phyloP scores from a whole-genome alignment of 495 filamentous ascomycete species.

The Penicillium coffeae region DNA sequence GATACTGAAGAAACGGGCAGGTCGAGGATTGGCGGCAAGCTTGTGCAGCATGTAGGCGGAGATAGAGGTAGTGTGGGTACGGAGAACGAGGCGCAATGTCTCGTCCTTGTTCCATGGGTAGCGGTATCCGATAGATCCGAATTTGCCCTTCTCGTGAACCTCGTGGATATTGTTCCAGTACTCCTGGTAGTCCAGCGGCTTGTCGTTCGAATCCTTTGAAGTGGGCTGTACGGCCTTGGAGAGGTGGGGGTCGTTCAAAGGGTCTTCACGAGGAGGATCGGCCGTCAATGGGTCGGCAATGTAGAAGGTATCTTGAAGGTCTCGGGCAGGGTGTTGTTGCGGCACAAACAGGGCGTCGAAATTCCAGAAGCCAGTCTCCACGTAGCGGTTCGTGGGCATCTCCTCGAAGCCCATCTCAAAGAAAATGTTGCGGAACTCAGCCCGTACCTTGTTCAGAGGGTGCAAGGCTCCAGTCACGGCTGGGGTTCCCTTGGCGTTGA shows the following conservation, averaged over 20 bases:
- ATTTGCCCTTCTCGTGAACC: slow-evolving; percentile 83
- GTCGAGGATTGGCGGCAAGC: slow-evolving; percentile 72
- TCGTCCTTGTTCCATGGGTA: slow-evolving; percentile 92
- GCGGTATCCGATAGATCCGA: slow-evolving; percentile 89
- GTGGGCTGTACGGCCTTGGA: slow-evolving; percentile 30
- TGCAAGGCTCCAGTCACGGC: slow-evolving; percentile 83
- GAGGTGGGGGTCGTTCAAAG: slow-evolving; percentile 38
- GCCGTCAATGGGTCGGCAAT: slow-evolving; percentile 81
- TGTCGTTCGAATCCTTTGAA: slow-evolving; percentile 32
- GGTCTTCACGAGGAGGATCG: slow-evolving; percentile 72
- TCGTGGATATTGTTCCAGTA: slow-evolving; percentile 84
- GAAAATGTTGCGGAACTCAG: slow-evolving; percentile 95
- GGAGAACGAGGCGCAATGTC: slow-evolving; percentile 80
- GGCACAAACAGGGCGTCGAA: slow-evolving; percentile 96
- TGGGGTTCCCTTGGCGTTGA: slow-evolving; percentile 80
- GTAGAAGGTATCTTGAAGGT: slow-evolving; percentile 97
- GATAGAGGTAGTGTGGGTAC: slow-evolving; percentile 93
- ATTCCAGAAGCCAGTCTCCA: slow-evolving; percentile 98
- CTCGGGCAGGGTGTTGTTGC: slow-evolving; percentile 94
- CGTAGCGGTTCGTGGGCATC: slow-evolving; percentile 59
- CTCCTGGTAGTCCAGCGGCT: slow-evolving; percentile 64
- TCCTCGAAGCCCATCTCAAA: slow-evolving; percentile 68
- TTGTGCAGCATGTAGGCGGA: slow-evolving; percentile 86
- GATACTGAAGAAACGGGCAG: slow-evolving; percentile 94
- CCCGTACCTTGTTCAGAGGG: slow-evolving; percentile 89